Conservation (phyloP, 768 basidiomycete species). For the Clavaria fumosa region DNA sequence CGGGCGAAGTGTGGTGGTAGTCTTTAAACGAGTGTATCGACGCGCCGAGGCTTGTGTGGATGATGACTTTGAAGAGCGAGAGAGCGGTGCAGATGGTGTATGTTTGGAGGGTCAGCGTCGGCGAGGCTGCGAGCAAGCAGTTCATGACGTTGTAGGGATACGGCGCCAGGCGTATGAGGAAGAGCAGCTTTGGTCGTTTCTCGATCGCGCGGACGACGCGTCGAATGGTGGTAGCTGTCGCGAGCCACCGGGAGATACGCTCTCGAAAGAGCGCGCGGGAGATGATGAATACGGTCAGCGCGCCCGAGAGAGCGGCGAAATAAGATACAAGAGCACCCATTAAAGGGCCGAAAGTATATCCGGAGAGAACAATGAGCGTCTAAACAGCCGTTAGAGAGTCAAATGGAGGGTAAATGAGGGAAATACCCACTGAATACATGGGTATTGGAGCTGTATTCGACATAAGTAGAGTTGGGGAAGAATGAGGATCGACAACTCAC, state of each 20-base stretch:
- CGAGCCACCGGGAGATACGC: slow-evolving; percentile 56
- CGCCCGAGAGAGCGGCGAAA: slow-evolving; percentile 70
- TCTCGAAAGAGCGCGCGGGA: slow-evolving; percentile 64
- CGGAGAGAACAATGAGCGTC: slow-evolving; percentile 84
- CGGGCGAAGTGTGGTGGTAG: too few relatives aligned
- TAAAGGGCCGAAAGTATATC: slow-evolving; percentile 81
- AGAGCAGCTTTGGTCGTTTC: slow-evolving; percentile 72
- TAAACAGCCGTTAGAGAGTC: slow-evolving; percentile 73
- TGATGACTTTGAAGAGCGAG: slow-evolving; percentile 77
- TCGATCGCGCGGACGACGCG: slow-evolving; percentile 81
- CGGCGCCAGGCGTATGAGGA: slow-evolving; percentile 84
- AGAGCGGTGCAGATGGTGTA: slow-evolving; percentile 71
- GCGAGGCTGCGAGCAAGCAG: slow-evolving; percentile 79
- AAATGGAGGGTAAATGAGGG: slow-evolving; percentile 83
- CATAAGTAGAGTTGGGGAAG: slow-evolving; percentile 1
- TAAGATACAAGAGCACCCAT: slow-evolving; percentile 79
- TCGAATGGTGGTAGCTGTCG: slow-evolving; percentile 52
- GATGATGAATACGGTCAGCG: slow-evolving; percentile 58
- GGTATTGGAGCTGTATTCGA: slow-evolving; percentile 59
- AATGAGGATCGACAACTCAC: slow-evolving; percentile 30
- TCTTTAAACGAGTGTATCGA: slow-evolving; percentile 75
- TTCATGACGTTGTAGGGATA: slow-evolving; percentile 95
- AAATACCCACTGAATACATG: slow-evolving; percentile 84
- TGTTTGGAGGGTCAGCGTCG: slow-evolving; percentile 61
- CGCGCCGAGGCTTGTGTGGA: slow-evolving; percentile 80